A percentile compares a stretch with the other conserved stretches of the same genome.
Evolutionary conservation across 2,329 filamentous ascomycete genomes (phyloP).

Genomic region (Juglanconis oblonga): DNA sequence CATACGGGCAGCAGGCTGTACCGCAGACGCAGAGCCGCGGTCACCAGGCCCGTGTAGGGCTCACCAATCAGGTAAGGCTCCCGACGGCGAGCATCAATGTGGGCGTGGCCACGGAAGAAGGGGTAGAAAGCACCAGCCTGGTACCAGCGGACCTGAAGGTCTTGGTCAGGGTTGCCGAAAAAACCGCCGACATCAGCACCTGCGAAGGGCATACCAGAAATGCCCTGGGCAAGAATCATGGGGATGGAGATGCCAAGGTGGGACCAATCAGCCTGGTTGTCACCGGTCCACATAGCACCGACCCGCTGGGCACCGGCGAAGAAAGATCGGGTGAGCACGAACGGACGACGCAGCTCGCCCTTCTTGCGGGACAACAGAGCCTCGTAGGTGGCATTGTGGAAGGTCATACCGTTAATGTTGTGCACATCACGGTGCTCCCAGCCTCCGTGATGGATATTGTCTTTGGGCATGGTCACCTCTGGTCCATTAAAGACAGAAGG

Average conservation of each 20-base stretch:
- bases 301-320: slow-evolving; percentile 86
- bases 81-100: slow-evolving; percentile 91
- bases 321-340: slow-evolving; percentile 89
- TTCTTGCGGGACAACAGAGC: slow-evolving; percentile 82
- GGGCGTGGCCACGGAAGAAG: slow-evolving; percentile 95
- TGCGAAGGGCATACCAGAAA: slow-evolving; percentile 89
- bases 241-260: slow-evolving; percentile 87
- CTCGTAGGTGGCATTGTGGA: slow-evolving; percentile 90
- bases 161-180: slow-evolving; percentile 93
- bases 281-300: slow-evolving; percentile 98
- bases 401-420: slow-evolving; percentile 92
- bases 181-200: slow-evolving; percentile 97
- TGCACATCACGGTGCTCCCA: slow-evolving; percentile 98
- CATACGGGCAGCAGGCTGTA: slow-evolving; percentile 88
- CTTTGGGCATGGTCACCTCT: slow-evolving; percentile 98
- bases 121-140: slow-evolving; percentile 96
- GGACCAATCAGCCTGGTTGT: slow-evolving; percentile 91
- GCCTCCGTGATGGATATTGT: slow-evolving; percentile 84
- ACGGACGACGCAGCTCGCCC: slow-evolving; percentile 80
- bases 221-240: slow-evolving; percentile 90
- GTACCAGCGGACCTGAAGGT: slow-evolving; percentile 92
- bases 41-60: slow-evolving; percentile 82
- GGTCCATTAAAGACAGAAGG: slow-evolving; percentile 98
- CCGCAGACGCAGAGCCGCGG: slow-evolving; percentile 79
- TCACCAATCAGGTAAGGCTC: slow-evolving; percentile 88